Evolutionary conservation across 768 basidiomycete species (phyloP), one percentile per base, ranked within the genome.

Genomic region (Trametes cubensis): DNA sequence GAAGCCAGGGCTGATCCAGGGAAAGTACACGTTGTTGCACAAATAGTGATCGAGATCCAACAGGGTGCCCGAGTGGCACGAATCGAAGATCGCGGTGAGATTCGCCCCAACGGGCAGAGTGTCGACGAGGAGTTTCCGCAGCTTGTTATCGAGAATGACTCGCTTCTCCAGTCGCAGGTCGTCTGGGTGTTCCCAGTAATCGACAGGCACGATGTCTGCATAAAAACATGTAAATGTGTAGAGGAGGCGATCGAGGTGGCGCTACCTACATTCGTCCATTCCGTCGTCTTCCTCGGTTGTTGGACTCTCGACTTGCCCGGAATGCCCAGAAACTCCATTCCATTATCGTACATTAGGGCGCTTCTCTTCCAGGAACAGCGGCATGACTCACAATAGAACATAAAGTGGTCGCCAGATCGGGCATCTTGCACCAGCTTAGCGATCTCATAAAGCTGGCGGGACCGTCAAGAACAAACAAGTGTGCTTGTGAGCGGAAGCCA

Each of bases 31-130:
- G 3, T 34, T 47, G 45, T 72, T 70, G 55, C 71, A 72, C 7
- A 67, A 54, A 47, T 69, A 57, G 52, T 72, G 71, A 2, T 65
- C 67, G 49, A 72, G 68, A 44, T 71, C 66, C 23, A 73, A 64
- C 38, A 66, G 34, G 17, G 57, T 59, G 11, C 61, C 65, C 44
- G 65, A 66, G 21, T 66, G 65, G 58, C 61, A 66, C 41, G 65
- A 66, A 50, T 66, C 65, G 50, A 66, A 66, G 61, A 66, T 66
- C 20, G 65, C 65, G 23, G 54, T 66, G 30, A 72, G 66, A 34
- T 55, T 53, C 44, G 62, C 66, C 23, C 63, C 68, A 26, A 62
- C 50, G n/a, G 71, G 70, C 21, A 73, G 63, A 17, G 61, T 52
- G 11, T 67, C 53, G 46, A 63, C 60, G 17, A 69, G 67, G n/a